A percentile compares a stretch with the other conserved stretches of the same genome.
Evolutionary conservation across 1,284 basidiomycete genomes (phyloP).

Genomic region (Ceratobasidium sp.): DNA sequence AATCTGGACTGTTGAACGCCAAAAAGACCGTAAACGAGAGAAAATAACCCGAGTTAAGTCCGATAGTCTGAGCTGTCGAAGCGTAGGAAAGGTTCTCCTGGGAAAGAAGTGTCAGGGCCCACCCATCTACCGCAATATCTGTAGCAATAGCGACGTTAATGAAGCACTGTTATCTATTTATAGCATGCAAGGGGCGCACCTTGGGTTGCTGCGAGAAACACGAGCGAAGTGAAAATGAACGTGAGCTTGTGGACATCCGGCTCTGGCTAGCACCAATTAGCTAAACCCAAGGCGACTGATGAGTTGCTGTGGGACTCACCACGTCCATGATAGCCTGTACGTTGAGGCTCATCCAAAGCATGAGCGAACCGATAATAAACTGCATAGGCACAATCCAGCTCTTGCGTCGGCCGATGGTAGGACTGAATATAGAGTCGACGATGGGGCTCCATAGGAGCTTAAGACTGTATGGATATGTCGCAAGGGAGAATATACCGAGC

Average conservation of each 20-base stretch:
- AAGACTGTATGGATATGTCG: slow-evolving; percentile 96
- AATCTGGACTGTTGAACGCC: slow-evolving; percentile 94
- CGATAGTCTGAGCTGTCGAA: slow-evolving; percentile 97
- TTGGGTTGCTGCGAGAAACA: slow-evolving; percentile 97
- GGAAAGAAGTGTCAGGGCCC: slow-evolving; percentile 97
- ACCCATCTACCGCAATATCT: slow-evolving; percentile 67
- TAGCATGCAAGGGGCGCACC: slow-evolving; percentile 63
- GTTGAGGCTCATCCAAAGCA: slow-evolving; percentile 88
- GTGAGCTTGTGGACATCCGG: slow-evolving; percentile 88
- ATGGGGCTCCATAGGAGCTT: slow-evolving; percentile 99
- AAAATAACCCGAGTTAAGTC: slow-evolving; percentile 96
- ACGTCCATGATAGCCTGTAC: slow-evolving; percentile 85
- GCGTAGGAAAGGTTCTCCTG: slow-evolving; percentile 96
- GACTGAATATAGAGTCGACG: slow-evolving; percentile 91
- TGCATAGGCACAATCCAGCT: slow-evolving; percentile 99
- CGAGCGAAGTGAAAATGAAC: slow-evolving; percentile 88
- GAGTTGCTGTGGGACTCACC: slow-evolving; percentile 65
- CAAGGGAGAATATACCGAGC: slow-evolving; percentile 91
- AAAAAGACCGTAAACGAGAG: slow-evolving; percentile 98
- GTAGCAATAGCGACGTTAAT: slow-evolving; percentile 8
- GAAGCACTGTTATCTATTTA: not conserved
- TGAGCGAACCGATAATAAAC: slow-evolving; percentile 85
- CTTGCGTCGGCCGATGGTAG: slow-evolving; percentile 89
- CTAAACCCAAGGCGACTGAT: slow-evolving; percentile 1
- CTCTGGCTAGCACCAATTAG: slow-evolving; percentile 69